phyloP scores from a whole-genome alignment of 139 green algal species.

The Dunaliella primolecta region DNA sequence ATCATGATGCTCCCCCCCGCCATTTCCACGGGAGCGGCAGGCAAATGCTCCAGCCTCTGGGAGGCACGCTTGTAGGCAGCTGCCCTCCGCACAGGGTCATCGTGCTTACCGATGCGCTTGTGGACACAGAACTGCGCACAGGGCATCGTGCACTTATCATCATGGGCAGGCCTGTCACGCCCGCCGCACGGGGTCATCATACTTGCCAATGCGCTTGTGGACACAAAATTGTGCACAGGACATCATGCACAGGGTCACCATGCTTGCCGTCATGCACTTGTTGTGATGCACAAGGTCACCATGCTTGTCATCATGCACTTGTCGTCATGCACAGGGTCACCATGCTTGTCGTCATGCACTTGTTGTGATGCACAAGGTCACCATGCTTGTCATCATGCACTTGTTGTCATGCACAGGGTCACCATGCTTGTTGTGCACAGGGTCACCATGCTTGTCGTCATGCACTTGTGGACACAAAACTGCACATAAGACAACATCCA shows the following conservation, averaged over 20 bases:
- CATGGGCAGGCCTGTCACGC: background rate
- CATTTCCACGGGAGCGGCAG: background rate
- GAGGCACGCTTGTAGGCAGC: background rate
- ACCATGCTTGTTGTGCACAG: background rate
- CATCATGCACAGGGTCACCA: background rate
- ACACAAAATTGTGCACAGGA: background rate
- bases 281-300: background rate
- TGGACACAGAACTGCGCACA: background rate
- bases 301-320: background rate
- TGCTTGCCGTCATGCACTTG: background rate
- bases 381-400: background rate
- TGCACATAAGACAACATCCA: background rate
- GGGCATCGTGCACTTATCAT: background rate
- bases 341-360: background rate
- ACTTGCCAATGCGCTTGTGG: background rate
- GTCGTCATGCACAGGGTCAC: background rate
- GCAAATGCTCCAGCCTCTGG: slow-evolving; percentile 9
- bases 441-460: background rate
- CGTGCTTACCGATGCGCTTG: background rate
- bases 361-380: background rate
- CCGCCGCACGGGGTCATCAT: background rate
- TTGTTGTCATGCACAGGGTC: too few relatives aligned
- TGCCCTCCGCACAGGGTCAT: background rate
- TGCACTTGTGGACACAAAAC: background rate
- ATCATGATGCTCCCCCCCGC: background rate